phyloP scores from a whole-genome alignment of 768 basidiomycete species.

The Gymnopilus dilepis region DNA sequence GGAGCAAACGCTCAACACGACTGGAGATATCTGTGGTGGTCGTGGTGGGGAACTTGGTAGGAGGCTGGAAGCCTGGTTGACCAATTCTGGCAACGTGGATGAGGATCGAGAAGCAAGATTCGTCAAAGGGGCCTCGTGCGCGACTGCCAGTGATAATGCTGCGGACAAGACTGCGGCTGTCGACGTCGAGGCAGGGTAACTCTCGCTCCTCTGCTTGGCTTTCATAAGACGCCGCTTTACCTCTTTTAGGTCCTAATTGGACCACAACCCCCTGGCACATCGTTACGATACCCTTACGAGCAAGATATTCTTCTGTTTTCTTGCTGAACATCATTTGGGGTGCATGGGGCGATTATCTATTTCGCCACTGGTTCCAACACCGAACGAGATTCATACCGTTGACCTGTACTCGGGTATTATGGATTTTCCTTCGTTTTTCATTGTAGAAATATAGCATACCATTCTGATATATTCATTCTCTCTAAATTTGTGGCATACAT shows the following conservation, averaged over 20 bases:
- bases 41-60: constrained; percentile 79
- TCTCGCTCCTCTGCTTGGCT: not conserved
- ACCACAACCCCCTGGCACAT: too few relatives aligned
- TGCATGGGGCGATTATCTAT: too few relatives aligned
- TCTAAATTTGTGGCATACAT: too few relatives aligned
- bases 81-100: constrained; percentile 42
- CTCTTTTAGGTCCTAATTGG: too few relatives aligned
- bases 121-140: not conserved
- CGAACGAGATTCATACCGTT: too few relatives aligned
- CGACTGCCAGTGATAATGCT: not conserved
- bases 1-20: constrained; percentile 72
- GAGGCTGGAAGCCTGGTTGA: constrained; percentile 77
- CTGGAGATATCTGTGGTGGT: constrained; percentile 80
- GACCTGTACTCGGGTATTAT: not conserved
- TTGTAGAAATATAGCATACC: not conserved
- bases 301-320: too few relatives aligned
- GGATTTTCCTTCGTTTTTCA: not conserved
- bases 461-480: not conserved
- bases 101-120: constrained; percentile 9
- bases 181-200: not conserved
- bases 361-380: too few relatives aligned
- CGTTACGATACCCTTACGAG: too few relatives aligned
- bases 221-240: too few relatives aligned
- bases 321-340: too few relatives aligned
- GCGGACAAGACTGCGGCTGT: not conserved